These are phyloP conservation scores for Entomortierella beljakovae DNA, from an alignment of 192 early-diverging fungal genomes.

Conservation along the genomic window DNA sequence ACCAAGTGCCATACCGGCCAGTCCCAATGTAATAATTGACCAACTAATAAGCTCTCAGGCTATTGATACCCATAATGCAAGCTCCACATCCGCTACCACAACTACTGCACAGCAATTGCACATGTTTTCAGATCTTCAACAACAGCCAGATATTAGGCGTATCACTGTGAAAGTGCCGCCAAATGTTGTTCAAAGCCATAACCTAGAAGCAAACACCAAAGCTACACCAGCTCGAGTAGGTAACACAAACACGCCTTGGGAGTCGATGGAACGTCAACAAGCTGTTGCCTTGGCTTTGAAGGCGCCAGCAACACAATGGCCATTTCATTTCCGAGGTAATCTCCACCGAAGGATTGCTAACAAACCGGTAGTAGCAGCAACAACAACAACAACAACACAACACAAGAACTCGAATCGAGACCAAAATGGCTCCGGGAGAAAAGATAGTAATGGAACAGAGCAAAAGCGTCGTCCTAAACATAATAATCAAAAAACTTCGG, in stretches of 20 bases:
- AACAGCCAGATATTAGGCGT: constrained; percentile 29
- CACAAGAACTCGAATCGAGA: background rate
- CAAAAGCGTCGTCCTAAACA: no score
- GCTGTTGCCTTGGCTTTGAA: background rate
- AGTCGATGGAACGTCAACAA: background rate
- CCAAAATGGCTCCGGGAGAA: no score
- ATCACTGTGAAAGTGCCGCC: constrained; percentile 7
- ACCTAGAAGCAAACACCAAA: background rate
- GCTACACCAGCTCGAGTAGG: background rate
- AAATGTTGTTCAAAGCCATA: background rate
- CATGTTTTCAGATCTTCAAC: constrained; percentile 9
- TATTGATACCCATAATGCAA: background rate
- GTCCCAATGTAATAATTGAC: constrained; percentile 22
- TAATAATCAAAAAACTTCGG: no score
- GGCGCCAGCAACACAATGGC: constrained; percentile 4
- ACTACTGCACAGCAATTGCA: background rate
- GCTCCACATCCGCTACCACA: background rate
- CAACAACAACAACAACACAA: background rate
- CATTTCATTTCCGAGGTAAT: constrained; percentile 10
- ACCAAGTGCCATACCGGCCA: constrained; percentile 1
- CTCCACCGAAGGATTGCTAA: background rate
- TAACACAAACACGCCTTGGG: background rate
- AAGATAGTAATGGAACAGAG: no score
- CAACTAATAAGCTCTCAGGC: background rate
- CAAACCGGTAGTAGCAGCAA: constrained; percentile 2